phyloP scores from a whole-genome alignment of 495 filamentous ascomycete species.

The Aspergillus affinis region DNA sequence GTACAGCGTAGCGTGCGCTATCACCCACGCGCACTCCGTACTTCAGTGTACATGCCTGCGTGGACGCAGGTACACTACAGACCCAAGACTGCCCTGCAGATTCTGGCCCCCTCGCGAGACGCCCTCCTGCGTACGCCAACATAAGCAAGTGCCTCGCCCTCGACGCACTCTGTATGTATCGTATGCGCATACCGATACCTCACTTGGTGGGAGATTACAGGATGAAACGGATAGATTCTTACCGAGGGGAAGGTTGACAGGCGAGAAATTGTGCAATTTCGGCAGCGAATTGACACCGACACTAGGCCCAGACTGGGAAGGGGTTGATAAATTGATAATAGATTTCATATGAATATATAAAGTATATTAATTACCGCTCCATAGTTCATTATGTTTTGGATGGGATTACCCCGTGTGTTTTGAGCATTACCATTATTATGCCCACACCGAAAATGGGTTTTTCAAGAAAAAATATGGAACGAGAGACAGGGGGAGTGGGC shows the following conservation, averaged over 20 bases:
- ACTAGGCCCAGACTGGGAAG: not conserved
- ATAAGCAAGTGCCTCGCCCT: not conserved
- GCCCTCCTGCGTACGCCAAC: no score
- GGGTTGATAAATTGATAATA: no score
- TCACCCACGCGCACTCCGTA: not conserved
- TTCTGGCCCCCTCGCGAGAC: not conserved
- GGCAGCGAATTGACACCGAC: not conserved
- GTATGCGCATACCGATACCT: not conserved
- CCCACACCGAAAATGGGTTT: not conserved
- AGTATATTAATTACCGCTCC: not conserved
- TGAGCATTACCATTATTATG: not conserved
- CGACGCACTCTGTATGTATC: not conserved
- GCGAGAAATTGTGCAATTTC: not conserved
- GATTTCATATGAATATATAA: not conserved
- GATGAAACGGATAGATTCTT: not conserved
- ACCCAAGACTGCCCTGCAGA: not conserved
- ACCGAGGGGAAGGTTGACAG: not conserved
- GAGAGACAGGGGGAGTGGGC: slow-evolving; percentile 12
- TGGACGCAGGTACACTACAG: not conserved
- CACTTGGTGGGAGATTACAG: not conserved
- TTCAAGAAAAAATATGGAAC: slow-evolving; percentile 4
- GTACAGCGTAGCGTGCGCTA: not conserved
- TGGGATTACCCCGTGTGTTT: not conserved
- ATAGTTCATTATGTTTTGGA: not conserved
- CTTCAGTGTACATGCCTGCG: not conserved